These are phyloP conservation scores for Berberis vulgaris DNA, from an alignment of 164 flowering plant species.

Conservation along the genomic window DNA sequence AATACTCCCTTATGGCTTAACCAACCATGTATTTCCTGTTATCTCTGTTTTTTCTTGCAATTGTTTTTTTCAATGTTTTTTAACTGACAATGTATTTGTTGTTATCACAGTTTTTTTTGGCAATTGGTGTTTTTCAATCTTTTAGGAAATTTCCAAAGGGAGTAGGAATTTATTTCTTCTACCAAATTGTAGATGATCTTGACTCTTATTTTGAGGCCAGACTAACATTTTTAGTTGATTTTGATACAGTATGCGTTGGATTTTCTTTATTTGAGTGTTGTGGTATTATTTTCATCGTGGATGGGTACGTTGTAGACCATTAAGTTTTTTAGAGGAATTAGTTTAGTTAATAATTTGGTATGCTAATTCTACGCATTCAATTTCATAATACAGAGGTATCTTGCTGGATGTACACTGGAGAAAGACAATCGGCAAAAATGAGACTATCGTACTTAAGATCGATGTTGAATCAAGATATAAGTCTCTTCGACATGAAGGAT, in stretches of 20 bases:
- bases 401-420: constrained; percentile 1
- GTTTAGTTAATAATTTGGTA: neutral
- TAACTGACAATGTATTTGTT: no score
- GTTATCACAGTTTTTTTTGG: no score
- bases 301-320: neutral
- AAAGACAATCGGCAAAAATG: neutral
- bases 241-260: neutral
- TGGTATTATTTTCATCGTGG: constrained; percentile 1
- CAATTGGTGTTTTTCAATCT: no score
- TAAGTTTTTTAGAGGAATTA: neutral
- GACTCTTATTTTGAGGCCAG: neutral
- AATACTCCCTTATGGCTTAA: no score
- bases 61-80: no score
- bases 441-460: neutral
- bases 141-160: no score
- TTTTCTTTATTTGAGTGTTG: neutral
- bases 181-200: neutral
- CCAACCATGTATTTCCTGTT: no score
- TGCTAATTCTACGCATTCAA: neutral
- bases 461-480: neutral
- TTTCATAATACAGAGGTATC: neutral
- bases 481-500: neutral
- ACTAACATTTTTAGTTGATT: neutral
- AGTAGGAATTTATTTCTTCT: no score
- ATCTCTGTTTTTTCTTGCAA: no score